phyloP scores from a whole-genome alignment of 192 early-diverging fungal species.

The Rhizophlyctis rosea region DNA sequence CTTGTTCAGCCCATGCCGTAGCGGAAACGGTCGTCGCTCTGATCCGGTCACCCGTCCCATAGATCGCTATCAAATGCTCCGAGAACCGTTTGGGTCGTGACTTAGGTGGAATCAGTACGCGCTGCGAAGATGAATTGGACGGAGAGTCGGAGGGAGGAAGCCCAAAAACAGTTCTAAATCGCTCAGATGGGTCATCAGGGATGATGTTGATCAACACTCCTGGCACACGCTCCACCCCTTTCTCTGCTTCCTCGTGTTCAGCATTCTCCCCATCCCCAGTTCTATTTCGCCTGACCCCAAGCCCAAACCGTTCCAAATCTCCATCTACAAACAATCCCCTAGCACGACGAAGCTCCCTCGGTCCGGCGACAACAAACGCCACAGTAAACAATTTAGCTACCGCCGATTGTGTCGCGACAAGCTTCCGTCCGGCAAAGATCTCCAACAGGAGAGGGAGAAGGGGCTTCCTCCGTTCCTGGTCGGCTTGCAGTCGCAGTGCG shows the following conservation, averaged over 20 bases:
- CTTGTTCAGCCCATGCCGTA: constrained; percentile 37
- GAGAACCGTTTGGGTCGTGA: background rate
- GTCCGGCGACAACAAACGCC: constrained; percentile 34
- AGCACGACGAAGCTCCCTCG: constrained; percentile 28
- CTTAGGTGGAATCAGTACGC: background rate
- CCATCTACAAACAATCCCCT: constrained; percentile 25
- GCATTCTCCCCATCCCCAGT: background rate
- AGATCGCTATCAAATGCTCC: constrained; percentile 28
- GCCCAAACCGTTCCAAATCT: constrained; percentile 2
- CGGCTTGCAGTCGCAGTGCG: constrained; percentile 32
- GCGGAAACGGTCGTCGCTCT: constrained; percentile 42
- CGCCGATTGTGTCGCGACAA: constrained; percentile 34
- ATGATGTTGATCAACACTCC: constrained; percentile 17
- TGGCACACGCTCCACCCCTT: background rate
- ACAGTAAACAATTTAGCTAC: constrained; percentile 34
- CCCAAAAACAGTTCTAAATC: constrained; percentile 23
- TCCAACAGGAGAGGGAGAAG: constrained; percentile 21
- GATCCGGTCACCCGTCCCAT: constrained; percentile 38
- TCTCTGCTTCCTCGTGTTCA: background rate
- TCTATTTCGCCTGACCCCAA: background rate
- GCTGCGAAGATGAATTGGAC: too few relatives aligned
- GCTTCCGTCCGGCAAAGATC: constrained; percentile 10
- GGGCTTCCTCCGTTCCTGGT: constrained; percentile 20
- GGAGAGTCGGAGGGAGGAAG: background rate
- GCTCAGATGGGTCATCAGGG: constrained; percentile 25